Evolutionary conservation across 768 basidiomycete genomes (phyloP).

Genomic region (Calocera cornea): DNA sequence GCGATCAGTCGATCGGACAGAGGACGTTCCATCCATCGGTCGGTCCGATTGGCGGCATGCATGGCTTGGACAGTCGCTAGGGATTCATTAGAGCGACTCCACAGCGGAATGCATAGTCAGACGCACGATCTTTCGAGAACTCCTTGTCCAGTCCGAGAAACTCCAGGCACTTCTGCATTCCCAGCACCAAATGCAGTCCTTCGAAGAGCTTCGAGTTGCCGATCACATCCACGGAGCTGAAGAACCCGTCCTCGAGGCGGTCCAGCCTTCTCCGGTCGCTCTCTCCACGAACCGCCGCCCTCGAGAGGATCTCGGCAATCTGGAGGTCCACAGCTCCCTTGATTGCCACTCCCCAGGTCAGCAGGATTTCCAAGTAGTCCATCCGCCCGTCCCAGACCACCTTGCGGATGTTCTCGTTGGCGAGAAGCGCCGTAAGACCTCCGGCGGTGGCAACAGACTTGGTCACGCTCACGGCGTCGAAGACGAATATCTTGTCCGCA

Average conservation of each 20-base stretch:
- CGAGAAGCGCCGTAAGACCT: conserved; percentile 22
- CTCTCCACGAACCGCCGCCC: conserved; percentile 19
- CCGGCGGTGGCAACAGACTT: conserved; percentile 16
- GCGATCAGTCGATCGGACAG: conserved; percentile 26
- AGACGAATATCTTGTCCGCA: conserved; percentile 26
- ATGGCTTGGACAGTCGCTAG: conserved; percentile 28
- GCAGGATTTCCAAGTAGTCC: conserved; percentile 28
- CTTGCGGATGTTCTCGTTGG: conserved; percentile 23
- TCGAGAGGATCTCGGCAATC: conserved; percentile 28
- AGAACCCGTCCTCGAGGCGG: conserved; percentile 19
- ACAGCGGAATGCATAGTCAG: not conserved
- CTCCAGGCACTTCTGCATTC: conserved; percentile 27
- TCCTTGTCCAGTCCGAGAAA: conserved; percentile 18
- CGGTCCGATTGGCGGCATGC: conserved; percentile 24
- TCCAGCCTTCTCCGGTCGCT: conserved; percentile 20
- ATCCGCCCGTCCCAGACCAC: conserved; percentile 34
- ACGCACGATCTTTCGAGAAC: conserved; percentile 27
- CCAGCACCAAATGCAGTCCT: conserved; percentile 26
- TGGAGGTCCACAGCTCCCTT: conserved; percentile 31
- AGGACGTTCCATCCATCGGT: conserved; percentile 28
- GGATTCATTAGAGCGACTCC: not conserved
- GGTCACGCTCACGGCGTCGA: conserved; percentile 24
- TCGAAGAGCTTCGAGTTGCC: conserved; percentile 19
- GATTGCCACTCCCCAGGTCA: conserved; percentile 21
- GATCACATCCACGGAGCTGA: conserved; percentile 19